phyloP scores from a whole-genome alignment of 345 rosid genomes.

The Gossypium australe region DNA sequence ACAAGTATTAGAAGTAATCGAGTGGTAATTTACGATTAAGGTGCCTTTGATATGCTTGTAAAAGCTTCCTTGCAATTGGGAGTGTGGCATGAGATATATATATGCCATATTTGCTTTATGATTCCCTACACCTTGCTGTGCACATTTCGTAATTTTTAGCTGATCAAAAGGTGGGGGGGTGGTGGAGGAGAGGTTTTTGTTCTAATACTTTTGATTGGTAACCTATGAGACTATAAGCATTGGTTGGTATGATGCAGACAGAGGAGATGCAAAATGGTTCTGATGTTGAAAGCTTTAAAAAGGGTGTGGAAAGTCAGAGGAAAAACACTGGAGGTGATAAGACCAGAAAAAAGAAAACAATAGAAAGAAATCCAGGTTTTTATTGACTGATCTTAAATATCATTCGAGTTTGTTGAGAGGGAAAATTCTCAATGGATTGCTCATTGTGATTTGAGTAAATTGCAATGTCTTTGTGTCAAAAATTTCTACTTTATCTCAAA shows the following conservation, averaged over 20 bases:
- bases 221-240: background rate
- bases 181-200: background rate
- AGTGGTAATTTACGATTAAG: background rate
- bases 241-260: conserved; percentile 26
- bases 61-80: background rate
- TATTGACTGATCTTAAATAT: background rate
- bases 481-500: background rate
- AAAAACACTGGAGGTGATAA: conserved; percentile 17
- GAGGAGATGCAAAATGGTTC: conserved; percentile 28
- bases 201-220: background rate
- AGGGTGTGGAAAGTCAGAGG: conserved; percentile 23
- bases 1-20: background rate
- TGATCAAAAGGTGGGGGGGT: background rate
- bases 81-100: background rate
- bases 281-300: conserved; percentile 13
- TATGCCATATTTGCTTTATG: background rate
- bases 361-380: conserved; percentile 27
- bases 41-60: background rate
- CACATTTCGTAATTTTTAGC: background rate
- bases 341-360: conserved; percentile 25
- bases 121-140: background rate
- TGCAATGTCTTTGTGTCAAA: background rate
- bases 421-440: background rate
- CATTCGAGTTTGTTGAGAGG: background rate
- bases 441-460: background rate